Percentiles rank a stretch among this genome's conserved stretches.
phyloP scores from a whole-genome alignment of 2,329 filamentous ascomycete genomes.

The Sporothrix curviconia region DNA sequence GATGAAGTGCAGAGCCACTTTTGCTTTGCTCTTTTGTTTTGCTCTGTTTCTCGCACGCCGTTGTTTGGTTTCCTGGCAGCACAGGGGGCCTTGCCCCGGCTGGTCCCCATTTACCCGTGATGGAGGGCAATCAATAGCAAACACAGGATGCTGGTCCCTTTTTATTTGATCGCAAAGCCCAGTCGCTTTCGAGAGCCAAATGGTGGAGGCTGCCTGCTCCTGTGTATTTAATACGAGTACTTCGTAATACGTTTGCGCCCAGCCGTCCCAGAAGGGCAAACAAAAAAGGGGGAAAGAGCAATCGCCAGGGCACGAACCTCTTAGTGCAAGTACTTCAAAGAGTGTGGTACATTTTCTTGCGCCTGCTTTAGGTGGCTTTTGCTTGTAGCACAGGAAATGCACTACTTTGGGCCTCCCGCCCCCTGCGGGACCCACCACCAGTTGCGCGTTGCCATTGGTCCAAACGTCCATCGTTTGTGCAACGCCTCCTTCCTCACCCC shows the following conservation, averaged over 20 bases:
- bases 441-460: slow-evolving; percentile 7
- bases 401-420: background rate
- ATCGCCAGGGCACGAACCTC: background rate
- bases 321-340: background rate
- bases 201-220: too few species aligned
- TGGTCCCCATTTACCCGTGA: background rate
- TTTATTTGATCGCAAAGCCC: background rate
- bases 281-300: slow-evolving; percentile 1
- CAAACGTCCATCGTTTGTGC: background rate
- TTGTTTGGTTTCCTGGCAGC: slow-evolving; percentile 6
- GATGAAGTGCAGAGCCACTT: background rate
- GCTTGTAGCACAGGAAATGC: background rate
- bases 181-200: too few species aligned
- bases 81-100: background rate
- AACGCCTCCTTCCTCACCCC: slow-evolving; percentile 11
- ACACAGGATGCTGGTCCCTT: background rate
- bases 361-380: background rate
- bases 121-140: background rate
- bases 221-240: too few species aligned
- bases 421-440: slow-evolving; percentile 12
- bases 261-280: background rate
- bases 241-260: too few species aligned
- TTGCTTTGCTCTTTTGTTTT: slow-evolving; percentile 4
- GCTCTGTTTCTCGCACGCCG: slow-evolving; percentile 2
- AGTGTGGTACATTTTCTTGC: background rate